phyloP scores from a whole-genome alignment of 148 eudicot species.

The Rhododendron kiyosumense region DNA sequence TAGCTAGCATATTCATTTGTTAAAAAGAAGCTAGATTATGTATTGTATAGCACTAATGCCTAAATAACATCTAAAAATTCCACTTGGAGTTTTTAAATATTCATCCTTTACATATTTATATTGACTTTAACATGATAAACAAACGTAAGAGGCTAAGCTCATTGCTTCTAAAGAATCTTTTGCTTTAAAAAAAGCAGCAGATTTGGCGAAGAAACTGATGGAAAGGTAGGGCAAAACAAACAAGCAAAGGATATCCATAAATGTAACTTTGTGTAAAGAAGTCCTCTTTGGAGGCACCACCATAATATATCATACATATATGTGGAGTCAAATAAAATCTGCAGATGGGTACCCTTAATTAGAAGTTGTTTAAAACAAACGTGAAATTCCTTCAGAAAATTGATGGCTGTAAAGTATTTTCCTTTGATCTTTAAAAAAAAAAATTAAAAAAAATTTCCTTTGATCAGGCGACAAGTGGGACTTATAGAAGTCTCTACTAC shows the following conservation, averaged over 20 bases:
- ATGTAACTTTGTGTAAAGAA: neutral
- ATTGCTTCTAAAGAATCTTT: slow-evolving; percentile 1
- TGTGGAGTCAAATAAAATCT: neutral
- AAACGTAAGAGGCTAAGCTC: neutral
- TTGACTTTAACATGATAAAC: neutral
- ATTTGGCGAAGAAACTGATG: neutral
- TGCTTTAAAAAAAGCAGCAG: neutral
- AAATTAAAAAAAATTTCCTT: too few species aligned
- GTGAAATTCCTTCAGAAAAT: neutral
- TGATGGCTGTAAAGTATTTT: neutral
- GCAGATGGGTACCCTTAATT: neutral
- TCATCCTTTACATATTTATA: neutral
- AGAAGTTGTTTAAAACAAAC: neutral
- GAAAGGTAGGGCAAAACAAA: neutral
- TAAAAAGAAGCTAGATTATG: neutral
- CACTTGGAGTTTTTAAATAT: neutral
- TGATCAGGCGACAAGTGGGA: too few species aligned
- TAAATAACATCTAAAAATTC: neutral
- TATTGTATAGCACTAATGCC: neutral
- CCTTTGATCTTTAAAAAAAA: neutral
- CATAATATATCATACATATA: neutral
- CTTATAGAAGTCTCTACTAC: too few species aligned
- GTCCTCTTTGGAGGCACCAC: slow-evolving; percentile 1
- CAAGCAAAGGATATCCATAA: neutral
- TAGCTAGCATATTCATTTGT: neutral